Evolutionary conservation across 2,329 filamentous ascomycete species (phyloP), one percentile per base, ranked within the genome.

Genomic region (Dactylonectria macrodidyma): DNA sequence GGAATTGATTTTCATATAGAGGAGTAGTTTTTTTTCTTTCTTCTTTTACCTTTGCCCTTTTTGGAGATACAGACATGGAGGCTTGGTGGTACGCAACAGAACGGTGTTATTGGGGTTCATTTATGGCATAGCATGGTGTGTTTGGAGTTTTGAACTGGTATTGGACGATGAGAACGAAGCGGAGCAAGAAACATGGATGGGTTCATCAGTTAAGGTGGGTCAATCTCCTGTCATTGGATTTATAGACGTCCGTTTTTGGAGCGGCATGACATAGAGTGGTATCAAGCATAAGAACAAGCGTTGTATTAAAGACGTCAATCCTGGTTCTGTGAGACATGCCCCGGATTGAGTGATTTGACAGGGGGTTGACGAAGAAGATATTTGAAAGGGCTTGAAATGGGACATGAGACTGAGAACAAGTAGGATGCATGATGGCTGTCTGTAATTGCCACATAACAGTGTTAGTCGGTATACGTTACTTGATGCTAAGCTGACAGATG

Each of bases 111-210:
- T 61, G 59, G 48, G 54, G 46, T 41, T 54, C 54, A n/a, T 48
- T 57, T 44, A 34, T 19, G 33, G 24, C 48, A 12, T 19, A 47
- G 24, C 58, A 67, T 69, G 59, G 58, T n/a, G n/a, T 44, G 14
- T 58, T 59, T 60, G 64, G 60, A 54, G 47, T 64, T 26, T 46
- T 64, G 54, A 65, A 58, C 63, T 65, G 62, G 60, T 19, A 26
- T 26, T 47, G 65, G 71, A 72, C 62, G 56, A 65, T 44, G 36
- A 59, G 55, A 52, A 52, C 33, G 24, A 33, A 24, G 22, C 16
- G 50, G 46, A n/a, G 34, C 12, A 26, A 58, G 47, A 57, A 38
- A 47, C 33, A n/a, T 6, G 34, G 30, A 58, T 46, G 38, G 36
- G 16, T 19, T 48, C 30, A 50, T 51, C 22, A 44, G 46, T 16